Percentiles rank a stretch among this genome's conserved stretches.
phyloP scores from a whole-genome alignment of 2,329 filamentous ascomycete species.

The Akanthomyces dipterigenus region DNA sequence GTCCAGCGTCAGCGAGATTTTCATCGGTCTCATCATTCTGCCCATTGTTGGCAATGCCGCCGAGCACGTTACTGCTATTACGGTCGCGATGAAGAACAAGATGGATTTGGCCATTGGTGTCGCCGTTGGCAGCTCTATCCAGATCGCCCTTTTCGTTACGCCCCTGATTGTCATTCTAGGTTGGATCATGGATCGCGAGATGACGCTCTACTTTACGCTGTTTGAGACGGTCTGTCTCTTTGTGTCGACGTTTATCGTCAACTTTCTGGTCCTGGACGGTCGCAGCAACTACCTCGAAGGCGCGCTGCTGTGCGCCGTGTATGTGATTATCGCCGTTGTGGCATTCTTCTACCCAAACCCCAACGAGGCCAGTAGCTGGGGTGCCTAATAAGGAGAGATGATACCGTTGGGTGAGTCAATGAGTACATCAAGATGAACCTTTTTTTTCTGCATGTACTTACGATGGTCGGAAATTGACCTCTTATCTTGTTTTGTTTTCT shows the following conservation, averaged over 20 bases:
- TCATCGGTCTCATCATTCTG: constrained; percentile 65
- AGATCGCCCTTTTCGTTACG: constrained; percentile 66
- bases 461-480: not conserved
- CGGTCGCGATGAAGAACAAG: constrained; percentile 67
- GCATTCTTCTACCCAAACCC: constrained; percentile 59
- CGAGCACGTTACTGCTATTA: constrained; percentile 65
- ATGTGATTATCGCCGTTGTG: constrained; percentile 60
- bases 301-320: constrained; percentile 58
- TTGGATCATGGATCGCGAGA: constrained; percentile 62
- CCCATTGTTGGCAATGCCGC: constrained; percentile 69
- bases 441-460: not conserved
- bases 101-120: constrained; percentile 71
- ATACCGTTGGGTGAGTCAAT: not conserved
- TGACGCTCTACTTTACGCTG: constrained; percentile 77
- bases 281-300: constrained; percentile 84
- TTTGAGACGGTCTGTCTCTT: constrained; percentile 88
- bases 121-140: constrained; percentile 63
- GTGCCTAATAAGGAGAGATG: constrained; percentile 14
- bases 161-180: constrained; percentile 64
- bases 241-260: constrained; percentile 77
- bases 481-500: not conserved
- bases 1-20: constrained; percentile 54
- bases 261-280: constrained; percentile 79
- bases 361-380: constrained; percentile 38
- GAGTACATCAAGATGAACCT: not conserved